phyloP scores from a whole-genome alignment of 169 alveolate species.

The Eimeria acervulina region DNA sequence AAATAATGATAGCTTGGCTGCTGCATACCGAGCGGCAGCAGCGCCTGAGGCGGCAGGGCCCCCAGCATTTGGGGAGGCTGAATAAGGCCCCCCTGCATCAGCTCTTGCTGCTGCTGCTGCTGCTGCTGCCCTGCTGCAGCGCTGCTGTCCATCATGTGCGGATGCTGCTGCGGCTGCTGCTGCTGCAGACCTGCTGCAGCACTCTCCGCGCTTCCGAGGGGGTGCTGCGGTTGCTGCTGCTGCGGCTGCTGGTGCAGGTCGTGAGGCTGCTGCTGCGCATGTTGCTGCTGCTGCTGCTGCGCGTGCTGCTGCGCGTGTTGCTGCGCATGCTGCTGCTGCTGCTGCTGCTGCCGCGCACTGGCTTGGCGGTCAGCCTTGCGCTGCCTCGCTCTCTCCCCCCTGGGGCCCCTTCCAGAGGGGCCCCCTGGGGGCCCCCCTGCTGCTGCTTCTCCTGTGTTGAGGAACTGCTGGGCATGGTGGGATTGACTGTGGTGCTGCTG shows the following conservation, averaged over 20 bases:
- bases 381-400: constrained; percentile 34
- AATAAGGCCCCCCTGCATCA: constrained; percentile 18
- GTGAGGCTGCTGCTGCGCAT: too few relatives aligned
- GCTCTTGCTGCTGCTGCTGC: constrained; percentile 66
- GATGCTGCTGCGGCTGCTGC: constrained; percentile 5
- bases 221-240: constrained; percentile 67
- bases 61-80: constrained; percentile 70
- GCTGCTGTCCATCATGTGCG: constrained; percentile 45
- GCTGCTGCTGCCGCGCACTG: constrained; percentile 57
- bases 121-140: constrained; percentile 46
- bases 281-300: constrained; percentile 41
- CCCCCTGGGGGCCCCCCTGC: too few relatives aligned
- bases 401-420: constrained; percentile 17
- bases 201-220: neutral
- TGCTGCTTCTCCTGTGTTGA: neutral
- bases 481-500: constrained; percentile 46
- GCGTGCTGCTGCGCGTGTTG: too few relatives aligned
- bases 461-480: constrained; percentile 48
- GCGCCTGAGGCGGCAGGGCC: constrained; percentile 68
- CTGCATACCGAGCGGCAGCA: constrained; percentile 53
- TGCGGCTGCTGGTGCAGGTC: constrained; percentile 4
- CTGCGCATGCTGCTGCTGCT: neutral
- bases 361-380: constrained; percentile 62
- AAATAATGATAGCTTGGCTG: constrained; percentile 27
- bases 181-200: too few relatives aligned